phyloP scores from a whole-genome alignment of 1,139 yeast genomes.

The Pichia inconspicua region DNA sequence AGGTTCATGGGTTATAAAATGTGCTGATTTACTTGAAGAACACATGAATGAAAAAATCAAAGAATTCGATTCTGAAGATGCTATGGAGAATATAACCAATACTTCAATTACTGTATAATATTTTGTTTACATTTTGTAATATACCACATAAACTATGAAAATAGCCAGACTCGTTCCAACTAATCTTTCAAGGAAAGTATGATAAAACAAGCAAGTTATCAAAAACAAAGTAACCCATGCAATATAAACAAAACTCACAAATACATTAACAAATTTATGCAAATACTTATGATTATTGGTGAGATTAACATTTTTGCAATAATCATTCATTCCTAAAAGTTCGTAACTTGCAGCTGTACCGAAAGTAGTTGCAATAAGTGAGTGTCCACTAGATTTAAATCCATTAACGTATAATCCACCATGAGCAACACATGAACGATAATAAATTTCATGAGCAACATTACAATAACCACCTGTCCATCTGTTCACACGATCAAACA shows the following conservation, averaged over 20 bases:
- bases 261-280: background rate
- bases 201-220: constrained; percentile 56
- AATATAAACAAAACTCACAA: background rate
- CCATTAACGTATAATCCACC: constrained; percentile 43
- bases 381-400: constrained; percentile 61
- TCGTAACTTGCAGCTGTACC: constrained; percentile 36
- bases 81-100: background rate
- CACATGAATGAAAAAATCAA: constrained; percentile 9
- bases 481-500: constrained; percentile 37
- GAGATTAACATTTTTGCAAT: background rate
- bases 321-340: constrained; percentile 24
- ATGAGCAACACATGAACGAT: constrained; percentile 15
- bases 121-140: constrained; percentile 14
- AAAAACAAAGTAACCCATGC: constrained; percentile 30
- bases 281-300: background rate
- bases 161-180: constrained; percentile 45
- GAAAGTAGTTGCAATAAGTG: constrained; percentile 43
- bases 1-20: constrained; percentile 74
- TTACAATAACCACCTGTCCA: constrained; percentile 38
- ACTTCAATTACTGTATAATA: background rate
- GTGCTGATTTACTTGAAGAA: constrained; percentile 61
- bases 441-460: constrained; percentile 16
- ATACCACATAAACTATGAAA: constrained; percentile 33
- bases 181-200: constrained; percentile 48
- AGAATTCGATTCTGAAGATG: constrained; percentile 11